These are phyloP conservation scores for Calocybe cyanea DNA, from an alignment of 768 basidiomycete species.

Conservation along the genomic window DNA sequence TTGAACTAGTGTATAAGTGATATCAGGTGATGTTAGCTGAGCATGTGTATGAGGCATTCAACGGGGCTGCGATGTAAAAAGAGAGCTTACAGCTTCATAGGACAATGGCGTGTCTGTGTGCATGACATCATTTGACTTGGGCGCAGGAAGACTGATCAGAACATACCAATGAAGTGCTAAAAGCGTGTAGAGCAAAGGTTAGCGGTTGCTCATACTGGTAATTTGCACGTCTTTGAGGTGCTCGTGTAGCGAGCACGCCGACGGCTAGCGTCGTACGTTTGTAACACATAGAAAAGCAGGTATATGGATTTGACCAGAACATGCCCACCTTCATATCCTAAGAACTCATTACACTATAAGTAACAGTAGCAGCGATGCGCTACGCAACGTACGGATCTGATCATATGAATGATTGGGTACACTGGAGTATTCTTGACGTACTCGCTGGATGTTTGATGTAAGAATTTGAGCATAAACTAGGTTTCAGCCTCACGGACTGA, in stretches of 20 bases:
- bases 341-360: neutral
- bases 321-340: slow-evolving; percentile 61
- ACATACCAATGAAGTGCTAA: slow-evolving; percentile 68
- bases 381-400: slow-evolving; percentile 49
- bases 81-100: slow-evolving; percentile 64
- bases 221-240: too few species aligned
- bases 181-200: slow-evolving; percentile 6
- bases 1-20: slow-evolving; percentile 85
- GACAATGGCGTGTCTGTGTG: slow-evolving; percentile 75
- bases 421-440: slow-evolving; percentile 59
- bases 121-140: neutral
- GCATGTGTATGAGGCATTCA: neutral
- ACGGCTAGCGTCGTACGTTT: neutral
- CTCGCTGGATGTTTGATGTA: slow-evolving; percentile 28
- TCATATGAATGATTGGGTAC: slow-evolving; percentile 80
- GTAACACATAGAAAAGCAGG: too few species aligned
- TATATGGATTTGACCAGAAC: too few species aligned
- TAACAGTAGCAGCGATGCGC: too few species aligned
- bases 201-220: neutral
- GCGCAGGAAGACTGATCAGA: neutral
- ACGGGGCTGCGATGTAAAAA: neutral
- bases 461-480: slow-evolving; percentile 1
- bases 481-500: slow-evolving; percentile 27
- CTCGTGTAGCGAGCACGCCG: too few species aligned
- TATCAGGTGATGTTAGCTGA: slow-evolving; percentile 79